These are phyloP conservation scores for Fusarium nygamai DNA, from an alignment of 2,329 filamentous ascomycete genomes.

Conservation along the genomic window DNA sequence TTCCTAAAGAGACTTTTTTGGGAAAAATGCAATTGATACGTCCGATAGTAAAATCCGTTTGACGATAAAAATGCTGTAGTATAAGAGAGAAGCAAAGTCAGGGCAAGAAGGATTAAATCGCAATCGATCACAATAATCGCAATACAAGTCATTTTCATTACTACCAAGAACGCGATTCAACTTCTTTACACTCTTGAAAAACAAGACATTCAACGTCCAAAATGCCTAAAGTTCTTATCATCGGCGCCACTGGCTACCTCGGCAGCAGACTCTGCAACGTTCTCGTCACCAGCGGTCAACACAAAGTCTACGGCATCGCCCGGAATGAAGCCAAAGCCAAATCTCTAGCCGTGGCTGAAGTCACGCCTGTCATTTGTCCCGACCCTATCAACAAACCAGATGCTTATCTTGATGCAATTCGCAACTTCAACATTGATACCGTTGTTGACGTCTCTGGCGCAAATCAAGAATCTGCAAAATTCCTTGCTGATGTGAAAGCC, in stretches of 20 bases:
- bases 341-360: neutral
- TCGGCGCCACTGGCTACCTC: neutral
- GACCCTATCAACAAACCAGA: neutral
- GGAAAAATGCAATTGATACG: neutral
- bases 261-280: neutral
- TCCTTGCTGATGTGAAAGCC: neutral
- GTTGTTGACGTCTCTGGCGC: neutral
- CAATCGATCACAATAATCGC: neutral
- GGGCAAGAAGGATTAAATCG: neutral
- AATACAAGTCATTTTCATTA: too few species aligned
- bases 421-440: neutral
- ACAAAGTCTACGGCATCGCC: neutral
- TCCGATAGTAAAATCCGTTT: neutral
- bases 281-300: neutral
- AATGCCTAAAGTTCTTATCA: neutral
- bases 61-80: accelerated
- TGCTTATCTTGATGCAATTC: neutral
- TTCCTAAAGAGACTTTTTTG: neutral
- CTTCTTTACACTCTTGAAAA: accelerated
- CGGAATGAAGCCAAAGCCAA: neutral
- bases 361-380: neutral
- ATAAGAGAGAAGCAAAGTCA: neutral
- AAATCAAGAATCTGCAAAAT: neutral
- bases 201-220: accelerated
- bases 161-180: accelerated